Base-by-base conservation (phyloP, 805 yeast genomes). In the Wickerhamomyces pijperi region DNA sequence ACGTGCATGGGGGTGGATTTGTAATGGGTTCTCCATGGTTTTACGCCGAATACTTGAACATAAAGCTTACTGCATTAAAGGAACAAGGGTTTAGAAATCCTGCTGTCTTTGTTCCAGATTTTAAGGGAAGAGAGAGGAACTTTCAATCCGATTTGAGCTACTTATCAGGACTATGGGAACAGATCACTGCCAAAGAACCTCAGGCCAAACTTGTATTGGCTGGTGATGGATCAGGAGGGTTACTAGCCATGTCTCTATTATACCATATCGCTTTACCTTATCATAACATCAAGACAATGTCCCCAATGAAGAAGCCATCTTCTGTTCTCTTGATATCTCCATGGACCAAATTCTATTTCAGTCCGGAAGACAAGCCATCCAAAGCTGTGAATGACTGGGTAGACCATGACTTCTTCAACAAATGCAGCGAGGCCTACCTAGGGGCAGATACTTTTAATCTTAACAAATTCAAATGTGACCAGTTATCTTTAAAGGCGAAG, bases 171-270 rank as follows among this genome's bases (percentile, higher is more conserved):
- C 62, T 56, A 0, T 70, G 70, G 64, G 45, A 47, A 15, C 51
- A 55, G 36, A 42, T 64, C 6, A 42, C 46, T 0, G 23, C 39
- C 6, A 40, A 31, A 3, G 39, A 48, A 35, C 60, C 60, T 0
- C 36, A 41, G 0, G 51, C 70, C 1, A 55, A 55, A 19, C 35
- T 55, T 3, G 51, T 67, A 3, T 35, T 68, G 4, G 48, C 59
- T 36, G 78, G 77, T 0, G 76, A 72, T 38, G 69, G 76, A 0
- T 51, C 62, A 4, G 78, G 78, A 1, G 76, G 70, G 0, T 66
- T 64, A n/a, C 43, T 68, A 31, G 54, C 58, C 3, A 43, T 69
- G 36, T 48, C 65, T 12, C 46, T 65, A 38, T 39, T 69, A 37
- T 53, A 65, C 16, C 65, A 63, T 44, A 48, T 61, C 23, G 53